Base-by-base conservation (phyloP, 2,329 filamentous ascomycete genomes). In the Trichoderma simmonsii region DNA sequence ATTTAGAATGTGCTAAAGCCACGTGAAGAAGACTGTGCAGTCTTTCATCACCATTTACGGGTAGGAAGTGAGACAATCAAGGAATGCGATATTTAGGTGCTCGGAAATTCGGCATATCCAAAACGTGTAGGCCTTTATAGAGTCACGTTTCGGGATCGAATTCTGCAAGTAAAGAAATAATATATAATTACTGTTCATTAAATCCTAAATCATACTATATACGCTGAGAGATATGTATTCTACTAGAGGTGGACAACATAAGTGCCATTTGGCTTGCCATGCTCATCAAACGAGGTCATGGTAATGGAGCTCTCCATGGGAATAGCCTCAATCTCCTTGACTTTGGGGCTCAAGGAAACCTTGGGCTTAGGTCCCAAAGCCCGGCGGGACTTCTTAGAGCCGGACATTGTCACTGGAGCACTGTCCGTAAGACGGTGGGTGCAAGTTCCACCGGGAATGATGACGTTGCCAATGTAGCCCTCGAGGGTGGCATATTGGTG, bases 401-500 rank as follows among this genome's bases (percentile, higher is more conserved):
- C 56, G 39, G 56, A 57, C 72, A 59, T 74, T 9, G 61, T 61
- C n/a, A 76, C 75, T 0, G 73, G 56, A 32, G 67, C 72, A 36
- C 28, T 74, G 72, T 70, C 73, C 14, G 43, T 62, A n/a, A 68
- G 24, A n/a, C 65, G 65, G 65, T 68, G 51, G 18, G 54, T 57
- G 61, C 75, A 76, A 5, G 57, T 74, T 18, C 75, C 76, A 24
- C 76, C 74, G 21, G 39, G 74, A 51, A 34, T 73, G 30, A 77
- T 73, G 43, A 62, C 61, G 24, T 75, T 60, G 30, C 73, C 73
- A 12, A 75, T 65, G 54, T 73, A 76, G 26, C 67, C 71, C 69
- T 76, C 73, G 32, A 73, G 72, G 26, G 74, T 76, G 59, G 74
- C 71, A 39, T 76, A 76, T 36, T 77, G 75, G 72, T 78, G 74